Conservation (phyloP, 2,329 filamentous ascomycete genomes). For the Fusarium sp. region DNA sequence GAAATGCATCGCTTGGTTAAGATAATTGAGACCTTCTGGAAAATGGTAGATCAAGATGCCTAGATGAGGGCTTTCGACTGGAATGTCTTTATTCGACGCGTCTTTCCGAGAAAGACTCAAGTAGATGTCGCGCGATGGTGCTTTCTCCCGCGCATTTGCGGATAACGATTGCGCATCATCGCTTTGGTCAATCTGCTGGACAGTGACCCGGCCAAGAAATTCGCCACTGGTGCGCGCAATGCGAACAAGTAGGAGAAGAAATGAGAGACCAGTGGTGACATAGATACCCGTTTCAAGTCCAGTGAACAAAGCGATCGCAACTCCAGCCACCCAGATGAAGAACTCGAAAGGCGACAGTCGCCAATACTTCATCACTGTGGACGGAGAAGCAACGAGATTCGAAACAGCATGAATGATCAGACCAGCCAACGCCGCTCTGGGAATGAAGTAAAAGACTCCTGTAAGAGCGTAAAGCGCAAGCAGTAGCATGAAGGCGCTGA, state of each 20-base stretch:
- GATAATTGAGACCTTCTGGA: slow-evolving; percentile 64
- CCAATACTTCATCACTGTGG: slow-evolving; percentile 83
- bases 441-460: slow-evolving; percentile 85
- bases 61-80: slow-evolving; percentile 57
- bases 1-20: slow-evolving; percentile 62
- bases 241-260: slow-evolving; percentile 58
- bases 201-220: slow-evolving; percentile 57
- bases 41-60: slow-evolving; percentile 66
- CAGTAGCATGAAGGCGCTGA: slow-evolving; percentile 80
- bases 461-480: slow-evolving; percentile 83
- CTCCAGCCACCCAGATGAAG: slow-evolving; percentile 79
- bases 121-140: slow-evolving; percentile 51
- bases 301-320: slow-evolving; percentile 66
- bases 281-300: slow-evolving; percentile 65
- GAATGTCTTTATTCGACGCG: slow-evolving; percentile 58
- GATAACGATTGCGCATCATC: not conserved
- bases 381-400: slow-evolving; percentile 79
- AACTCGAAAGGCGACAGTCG: slow-evolving; percentile 79
- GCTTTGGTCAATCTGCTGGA: slow-evolving; percentile 26
- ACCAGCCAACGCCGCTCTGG: slow-evolving; percentile 75
- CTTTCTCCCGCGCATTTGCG: not conserved
- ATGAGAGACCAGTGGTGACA: slow-evolving; percentile 58
- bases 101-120: slow-evolving; percentile 56
- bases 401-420: slow-evolving; percentile 88
- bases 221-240: slow-evolving; percentile 60